Base-by-base conservation (phyloP, 1,284 basidiomycete species). In the Apiotrichum laibachii region DNA sequence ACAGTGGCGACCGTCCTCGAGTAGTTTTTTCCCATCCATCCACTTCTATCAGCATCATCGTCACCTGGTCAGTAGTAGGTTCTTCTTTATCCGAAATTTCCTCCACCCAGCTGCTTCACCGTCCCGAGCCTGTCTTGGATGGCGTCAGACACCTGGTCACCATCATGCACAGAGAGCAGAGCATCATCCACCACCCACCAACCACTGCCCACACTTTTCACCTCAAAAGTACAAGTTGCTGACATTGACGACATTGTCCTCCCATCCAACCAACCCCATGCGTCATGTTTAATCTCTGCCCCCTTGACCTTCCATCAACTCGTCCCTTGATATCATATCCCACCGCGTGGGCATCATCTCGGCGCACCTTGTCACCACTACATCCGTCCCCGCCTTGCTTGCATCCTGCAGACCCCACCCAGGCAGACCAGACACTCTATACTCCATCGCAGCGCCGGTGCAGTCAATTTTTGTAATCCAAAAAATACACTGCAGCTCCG, bases 281-380 rank as follows among this genome's bases (percentile, higher is more conserved):
- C 52, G 52, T 53, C 43, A 53, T 53, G 13, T 45, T 44, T 53
- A 16, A 53, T 53, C 45, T 16, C 26, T 39, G 3, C 26, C 31
- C 22, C 50, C 50, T 51, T 51, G 39, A 40, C 53, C 43, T 44
- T 39, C 35, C 35, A 37, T 39, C 48, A 37, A 37, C 10, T 31
- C 49, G 18, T 39, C 49, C 37, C 31, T 22, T 22, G 42, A 45
- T 39, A 13, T 49, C n/a, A 31, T 31, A 31, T 33, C 31, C 22
- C 22, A 21, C 33, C 26, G 11, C 21, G 21, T 31, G 12, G 37
- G 12, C 16, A 15, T 42, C 15, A 13, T 47, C 26, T 47, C n/a
- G 9, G 21, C 21, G 21, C 19, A 45, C 44, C 12, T 46, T 26
- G 26, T 31, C 37, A 39, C 37, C 37, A 39, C 37, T 39, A 39